Evolutionary conservation across 768 basidiomycete species (phyloP).

Genomic region (Naganishia kalamii): DNA sequence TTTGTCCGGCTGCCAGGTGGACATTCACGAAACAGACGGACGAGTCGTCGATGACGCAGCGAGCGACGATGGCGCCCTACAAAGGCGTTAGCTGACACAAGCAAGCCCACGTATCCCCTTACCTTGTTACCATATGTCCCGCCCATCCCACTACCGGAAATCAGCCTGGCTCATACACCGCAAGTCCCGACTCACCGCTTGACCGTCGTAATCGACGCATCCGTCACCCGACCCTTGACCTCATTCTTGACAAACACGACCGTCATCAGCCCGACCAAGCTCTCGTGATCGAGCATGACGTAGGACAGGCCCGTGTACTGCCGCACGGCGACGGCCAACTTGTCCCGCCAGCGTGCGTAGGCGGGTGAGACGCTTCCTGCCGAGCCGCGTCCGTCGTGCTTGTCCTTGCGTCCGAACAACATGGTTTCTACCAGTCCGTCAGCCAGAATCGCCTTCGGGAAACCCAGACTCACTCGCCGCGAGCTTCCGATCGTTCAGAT

Average conservation of each 20-base stretch:
- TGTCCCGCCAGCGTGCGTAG: slow-evolving; percentile 85
- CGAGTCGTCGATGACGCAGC: slow-evolving; percentile 84
- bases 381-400: slow-evolving; percentile 52
- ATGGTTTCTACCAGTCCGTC: slow-evolving; percentile 59
- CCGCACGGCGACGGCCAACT: slow-evolving; percentile 64
- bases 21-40: slow-evolving; percentile 93
- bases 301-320: slow-evolving; percentile 71
- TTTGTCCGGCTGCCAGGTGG: slow-evolving; percentile 86
- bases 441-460: neutral
- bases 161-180: too few relatives aligned
- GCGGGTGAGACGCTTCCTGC: slow-evolving; percentile 79
- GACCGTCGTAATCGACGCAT: slow-evolving; percentile 69
- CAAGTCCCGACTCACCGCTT: slow-evolving; percentile 57
- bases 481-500: slow-evolving; percentile 86
- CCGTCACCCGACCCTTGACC: slow-evolving; percentile 58
- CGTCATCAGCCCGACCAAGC: slow-evolving; percentile 79
- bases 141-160: slow-evolving; percentile 63
- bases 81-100: neutral
- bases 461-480: slow-evolving; percentile 56
- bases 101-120: slow-evolving; percentile 21
- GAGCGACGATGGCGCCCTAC: slow-evolving; percentile 80
- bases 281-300: slow-evolving; percentile 74
- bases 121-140: slow-evolving; percentile 96
- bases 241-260: slow-evolving; percentile 61
- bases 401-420: slow-evolving; percentile 67